Percentiles rank a stretch among this genome's conserved stretches.
Evolutionary conservation across 176 grass and related monocot genomes (phyloP).

Genomic region (Juncus effusus): DNA sequence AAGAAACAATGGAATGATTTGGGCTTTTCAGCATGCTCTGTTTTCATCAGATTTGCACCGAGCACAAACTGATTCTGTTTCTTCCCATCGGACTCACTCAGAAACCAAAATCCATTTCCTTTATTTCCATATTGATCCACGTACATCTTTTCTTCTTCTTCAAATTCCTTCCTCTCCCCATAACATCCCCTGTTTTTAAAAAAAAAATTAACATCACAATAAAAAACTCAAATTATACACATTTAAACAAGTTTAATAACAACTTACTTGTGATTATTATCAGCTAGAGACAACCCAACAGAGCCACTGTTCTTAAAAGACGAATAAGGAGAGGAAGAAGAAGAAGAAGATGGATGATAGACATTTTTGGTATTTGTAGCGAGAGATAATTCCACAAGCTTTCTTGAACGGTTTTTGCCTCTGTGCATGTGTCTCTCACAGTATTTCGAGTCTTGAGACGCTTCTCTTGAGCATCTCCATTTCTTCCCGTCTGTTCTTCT

Average conservation of each 20-base stretch:
- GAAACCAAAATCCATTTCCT: neutral
- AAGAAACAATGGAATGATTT: conserved; percentile 40
- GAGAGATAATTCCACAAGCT: conserved; percentile 49
- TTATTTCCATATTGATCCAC: conserved; percentile 7
- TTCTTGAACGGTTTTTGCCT: conserved; percentile 52
- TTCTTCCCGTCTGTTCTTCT: conserved; percentile 45
- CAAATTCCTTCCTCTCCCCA: conserved; percentile 21
- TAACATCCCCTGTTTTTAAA: neutral
- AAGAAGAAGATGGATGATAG: conserved; percentile 2
- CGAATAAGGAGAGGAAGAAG: conserved; percentile 19
- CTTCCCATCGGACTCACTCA: no score
- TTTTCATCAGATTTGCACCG: conserved; percentile 30
- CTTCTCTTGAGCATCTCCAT: conserved; percentile 48
- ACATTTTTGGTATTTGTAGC: conserved; percentile 28
- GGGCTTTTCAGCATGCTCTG: conserved; percentile 20
- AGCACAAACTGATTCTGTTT: conserved; percentile 20
- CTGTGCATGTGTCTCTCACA: conserved; percentile 48
- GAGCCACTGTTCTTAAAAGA: neutral
- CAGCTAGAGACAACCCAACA: conserved; percentile 16
- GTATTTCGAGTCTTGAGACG: conserved; percentile 40
- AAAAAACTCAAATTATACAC: neutral
- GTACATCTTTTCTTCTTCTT: conserved; percentile 19
- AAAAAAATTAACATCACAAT: neutral
- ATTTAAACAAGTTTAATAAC: neutral
- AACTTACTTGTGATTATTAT: conserved; percentile 28